These are phyloP conservation scores for Macadamia integrifolia DNA, from an alignment of 164 flowering plant genomes.

Conservation along the genomic window DNA sequence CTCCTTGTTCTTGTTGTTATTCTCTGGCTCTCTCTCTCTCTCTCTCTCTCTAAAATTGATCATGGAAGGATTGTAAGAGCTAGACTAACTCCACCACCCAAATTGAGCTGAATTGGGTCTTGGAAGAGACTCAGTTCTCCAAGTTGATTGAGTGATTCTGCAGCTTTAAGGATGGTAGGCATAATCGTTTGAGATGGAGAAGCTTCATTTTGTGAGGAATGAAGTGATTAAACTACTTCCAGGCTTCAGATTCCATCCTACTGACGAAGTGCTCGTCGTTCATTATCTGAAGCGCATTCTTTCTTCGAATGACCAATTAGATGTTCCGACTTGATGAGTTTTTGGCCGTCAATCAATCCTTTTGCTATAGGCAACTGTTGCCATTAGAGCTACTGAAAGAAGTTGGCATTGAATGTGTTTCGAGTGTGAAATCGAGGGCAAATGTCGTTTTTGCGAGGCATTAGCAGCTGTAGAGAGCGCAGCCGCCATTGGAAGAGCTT, in stretches of 20 bases:
- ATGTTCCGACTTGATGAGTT: constrained; percentile 4
- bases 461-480: constrained; percentile 4
- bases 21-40: constrained; percentile 1
- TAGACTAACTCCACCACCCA: background rate
- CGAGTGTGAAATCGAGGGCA: background rate
- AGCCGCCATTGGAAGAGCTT: constrained; percentile 9
- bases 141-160: background rate
- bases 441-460: constrained; percentile 4
- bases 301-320: constrained; percentile 23
- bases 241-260: constrained; percentile 79
- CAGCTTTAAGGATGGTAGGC: background rate
- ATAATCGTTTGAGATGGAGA: constrained; percentile 23
- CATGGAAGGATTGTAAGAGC: no score
- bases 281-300: constrained; percentile 52
- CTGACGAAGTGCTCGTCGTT: constrained; percentile 74
- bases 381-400: background rate
- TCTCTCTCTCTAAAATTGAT: no score
- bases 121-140: background rate
- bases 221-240: constrained; percentile 62
- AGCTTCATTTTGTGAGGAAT: constrained; percentile 43
- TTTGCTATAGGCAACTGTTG: background rate
- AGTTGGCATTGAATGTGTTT: constrained; percentile 5
- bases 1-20: background rate
- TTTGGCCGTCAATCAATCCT: background rate
- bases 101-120: background rate